phyloP scores from a whole-genome alignment of 2,329 filamentous ascomycete genomes.

The Alternaria gansuensis region DNA sequence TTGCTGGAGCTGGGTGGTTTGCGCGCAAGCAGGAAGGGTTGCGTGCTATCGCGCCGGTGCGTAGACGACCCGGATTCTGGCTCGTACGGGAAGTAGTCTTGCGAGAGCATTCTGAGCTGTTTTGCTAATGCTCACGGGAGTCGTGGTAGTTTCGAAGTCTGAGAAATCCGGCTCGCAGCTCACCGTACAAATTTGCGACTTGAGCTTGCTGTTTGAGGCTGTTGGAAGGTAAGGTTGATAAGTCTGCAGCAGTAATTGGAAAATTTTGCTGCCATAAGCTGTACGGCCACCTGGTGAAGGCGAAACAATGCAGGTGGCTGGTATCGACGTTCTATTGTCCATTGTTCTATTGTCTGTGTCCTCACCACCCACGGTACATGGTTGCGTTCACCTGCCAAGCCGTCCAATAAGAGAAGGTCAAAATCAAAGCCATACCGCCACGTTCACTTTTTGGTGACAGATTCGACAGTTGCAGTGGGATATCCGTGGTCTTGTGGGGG shows the following conservation, averaged over 20 bases:
- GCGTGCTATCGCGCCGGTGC: conserved; percentile 10
- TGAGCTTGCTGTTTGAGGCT: conserved; percentile 8
- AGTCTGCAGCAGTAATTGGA: background rate
- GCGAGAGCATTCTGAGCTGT: conserved; percentile 19
- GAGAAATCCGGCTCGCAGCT: background rate
- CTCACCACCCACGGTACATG: conserved; percentile 5
- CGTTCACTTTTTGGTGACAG: conserved; percentile 2
- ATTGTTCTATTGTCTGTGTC: conserved; percentile 20
- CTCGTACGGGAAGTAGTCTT: conserved; percentile 20
- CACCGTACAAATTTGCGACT: conserved; percentile 10
- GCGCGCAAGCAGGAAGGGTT: conserved; percentile 11
- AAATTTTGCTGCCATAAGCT: background rate
- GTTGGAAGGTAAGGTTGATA: conserved; percentile 16
- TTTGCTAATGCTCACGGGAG: conserved; percentile 10
- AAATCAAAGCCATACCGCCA: conserved; percentile 2
- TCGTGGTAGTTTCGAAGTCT: background rate
- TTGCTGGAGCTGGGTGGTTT: background rate
- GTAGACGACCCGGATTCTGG: conserved; percentile 4
- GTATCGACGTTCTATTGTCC: background rate
- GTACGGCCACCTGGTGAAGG: background rate
- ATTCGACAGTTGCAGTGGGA: background rate
- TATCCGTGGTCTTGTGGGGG: background rate
- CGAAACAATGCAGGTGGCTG: conserved; percentile 21
- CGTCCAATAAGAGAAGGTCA: conserved; percentile 4
- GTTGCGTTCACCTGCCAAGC: conserved; percentile 8